phyloP scores from a whole-genome alignment of 1,284 basidiomycete genomes.

The Rhodotorula sp. region DNA sequence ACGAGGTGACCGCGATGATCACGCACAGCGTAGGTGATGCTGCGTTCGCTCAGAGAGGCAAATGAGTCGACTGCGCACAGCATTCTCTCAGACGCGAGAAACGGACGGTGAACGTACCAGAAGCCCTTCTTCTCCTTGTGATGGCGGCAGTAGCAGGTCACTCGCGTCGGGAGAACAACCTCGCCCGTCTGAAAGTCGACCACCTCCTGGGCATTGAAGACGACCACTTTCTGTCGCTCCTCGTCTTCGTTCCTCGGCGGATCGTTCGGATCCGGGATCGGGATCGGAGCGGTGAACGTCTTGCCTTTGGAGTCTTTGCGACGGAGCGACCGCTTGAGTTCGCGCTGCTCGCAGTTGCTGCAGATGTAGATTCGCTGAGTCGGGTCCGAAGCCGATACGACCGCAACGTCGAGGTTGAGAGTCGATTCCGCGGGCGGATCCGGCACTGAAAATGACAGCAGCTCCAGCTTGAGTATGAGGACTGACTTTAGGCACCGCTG shows the following conservation, averaged over 20 bases:
- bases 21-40: slow-evolving; percentile 84
- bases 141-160: slow-evolving; percentile 98
- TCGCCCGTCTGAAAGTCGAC: slow-evolving; percentile 87
- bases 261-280: background rate
- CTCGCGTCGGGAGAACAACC: slow-evolving; percentile 83
- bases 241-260: slow-evolving; percentile 47
- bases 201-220: slow-evolving; percentile 93
- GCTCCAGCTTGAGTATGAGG: no score
- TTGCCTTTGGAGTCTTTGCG: slow-evolving; percentile 66
- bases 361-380: slow-evolving; percentile 41
- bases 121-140: slow-evolving; percentile 97
- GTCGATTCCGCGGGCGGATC: slow-evolving; percentile 25
- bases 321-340: slow-evolving; percentile 70
- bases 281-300: slow-evolving; percentile 38
- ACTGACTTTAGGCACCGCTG: no score
- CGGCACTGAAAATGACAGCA: slow-evolving; percentile 2
- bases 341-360: slow-evolving; percentile 40
- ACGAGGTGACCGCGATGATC: slow-evolving; percentile 78
- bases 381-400: slow-evolving; percentile 41
- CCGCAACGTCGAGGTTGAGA: slow-evolving; percentile 41
- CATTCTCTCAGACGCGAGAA: background rate
- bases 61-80: background rate
- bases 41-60: slow-evolving; percentile 43
- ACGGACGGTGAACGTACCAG: slow-evolving; percentile 50
- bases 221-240: slow-evolving; percentile 66